These are phyloP conservation scores for Plasmopara halstedii DNA, from an alignment of 352 stramenopile genomes.

Conservation along the genomic window DNA sequence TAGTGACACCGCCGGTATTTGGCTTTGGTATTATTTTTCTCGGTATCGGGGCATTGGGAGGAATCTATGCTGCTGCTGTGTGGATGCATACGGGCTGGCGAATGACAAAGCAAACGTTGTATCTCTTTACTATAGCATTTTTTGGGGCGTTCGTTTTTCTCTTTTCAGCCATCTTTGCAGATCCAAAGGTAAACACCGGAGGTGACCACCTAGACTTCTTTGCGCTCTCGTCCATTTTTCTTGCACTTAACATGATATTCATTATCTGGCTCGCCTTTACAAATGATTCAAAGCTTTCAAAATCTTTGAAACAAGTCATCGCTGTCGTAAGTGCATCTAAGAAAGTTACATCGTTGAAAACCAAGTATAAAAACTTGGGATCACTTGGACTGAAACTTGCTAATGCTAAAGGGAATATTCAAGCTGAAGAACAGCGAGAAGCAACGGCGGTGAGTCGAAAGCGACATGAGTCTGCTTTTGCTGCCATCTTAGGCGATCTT, in stretches of 20 bases:
- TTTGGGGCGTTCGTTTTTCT: slow-evolving; percentile 68
- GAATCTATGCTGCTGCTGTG: slow-evolving; percentile 38
- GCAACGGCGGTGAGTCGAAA: slow-evolving; percentile 11
- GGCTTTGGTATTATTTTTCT: slow-evolving; percentile 79
- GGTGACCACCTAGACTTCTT: slow-evolving; percentile 71
- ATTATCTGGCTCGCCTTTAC: slow-evolving; percentile 89
- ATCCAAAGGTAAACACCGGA: slow-evolving; percentile 62
- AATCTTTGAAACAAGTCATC: slow-evolving; percentile 76
- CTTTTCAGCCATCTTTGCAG: slow-evolving; percentile 71
- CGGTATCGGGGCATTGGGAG: slow-evolving; percentile 32
- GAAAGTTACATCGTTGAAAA: slow-evolving; percentile 71
- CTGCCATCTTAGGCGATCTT: slow-evolving; percentile 63
- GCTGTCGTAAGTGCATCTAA: slow-evolving; percentile 64
- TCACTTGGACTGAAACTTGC: slow-evolving; percentile 69
- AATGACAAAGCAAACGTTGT: slow-evolving; percentile 58
- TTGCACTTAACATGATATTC: slow-evolving; percentile 85
- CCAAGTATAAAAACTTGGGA: slow-evolving; percentile 77
- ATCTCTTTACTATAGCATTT: slow-evolving; percentile 46
- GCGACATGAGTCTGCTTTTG: slow-evolving; percentile 66
- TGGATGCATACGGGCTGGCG: slow-evolving; percentile 77
- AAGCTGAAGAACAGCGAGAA: slow-evolving; percentile 2
- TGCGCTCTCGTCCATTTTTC: slow-evolving; percentile 64
- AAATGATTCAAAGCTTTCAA: slow-evolving; percentile 81
- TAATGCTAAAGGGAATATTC: slow-evolving; percentile 32
- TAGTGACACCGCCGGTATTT: slow-evolving; percentile 67